Conservation (phyloP, 192 early-diverging fungal species). For the Coemansia sp. region DNA sequence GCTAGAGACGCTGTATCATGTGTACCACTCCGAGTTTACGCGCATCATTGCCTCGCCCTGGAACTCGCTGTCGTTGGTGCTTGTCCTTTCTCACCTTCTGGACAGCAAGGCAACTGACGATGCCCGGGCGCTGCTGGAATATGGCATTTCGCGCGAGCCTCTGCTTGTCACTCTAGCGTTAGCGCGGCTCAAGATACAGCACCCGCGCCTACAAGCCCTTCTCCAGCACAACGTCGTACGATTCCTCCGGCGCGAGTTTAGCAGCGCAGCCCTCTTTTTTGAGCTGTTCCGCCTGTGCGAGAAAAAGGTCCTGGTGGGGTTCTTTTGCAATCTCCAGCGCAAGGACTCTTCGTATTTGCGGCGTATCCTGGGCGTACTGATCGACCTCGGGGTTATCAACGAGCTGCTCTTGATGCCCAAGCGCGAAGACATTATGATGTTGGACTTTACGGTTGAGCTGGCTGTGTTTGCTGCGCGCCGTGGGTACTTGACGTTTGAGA, state of each 20-base stretch:
- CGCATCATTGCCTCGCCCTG: conserved; percentile 53
- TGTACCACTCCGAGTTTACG: conserved; percentile 45
- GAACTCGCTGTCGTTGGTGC: conserved; percentile 58
- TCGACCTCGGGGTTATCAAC: conserved; percentile 49
- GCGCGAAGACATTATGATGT: conserved; percentile 57
- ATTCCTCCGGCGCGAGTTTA: conserved; percentile 51
- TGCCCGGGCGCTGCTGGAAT: conserved; percentile 42
- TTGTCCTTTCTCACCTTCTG: conserved; percentile 50
- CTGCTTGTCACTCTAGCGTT: conserved; percentile 53
- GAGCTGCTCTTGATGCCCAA: conserved; percentile 49
- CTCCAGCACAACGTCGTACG: conserved; percentile 54
- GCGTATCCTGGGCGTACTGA: conserved; percentile 41
- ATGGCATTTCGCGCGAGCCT: conserved; percentile 49
- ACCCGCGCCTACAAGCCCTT: conserved; percentile 55
- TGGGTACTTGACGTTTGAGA: conserved; percentile 51
- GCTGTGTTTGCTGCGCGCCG: conserved; percentile 57
- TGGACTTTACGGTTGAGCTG: conserved; percentile 58
- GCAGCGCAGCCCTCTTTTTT: conserved; percentile 46
- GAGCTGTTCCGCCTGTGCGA: conserved; percentile 57
- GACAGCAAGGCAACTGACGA: conserved; percentile 53
- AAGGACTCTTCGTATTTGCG: conserved; percentile 45
- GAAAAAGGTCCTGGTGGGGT: conserved; percentile 50
- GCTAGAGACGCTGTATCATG: conserved; percentile 52
- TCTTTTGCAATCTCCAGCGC: conserved; percentile 57
- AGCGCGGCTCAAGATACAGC: conserved; percentile 57